Conservation (phyloP, 305 asterid species). For the Fraxinus latifolia region DNA sequence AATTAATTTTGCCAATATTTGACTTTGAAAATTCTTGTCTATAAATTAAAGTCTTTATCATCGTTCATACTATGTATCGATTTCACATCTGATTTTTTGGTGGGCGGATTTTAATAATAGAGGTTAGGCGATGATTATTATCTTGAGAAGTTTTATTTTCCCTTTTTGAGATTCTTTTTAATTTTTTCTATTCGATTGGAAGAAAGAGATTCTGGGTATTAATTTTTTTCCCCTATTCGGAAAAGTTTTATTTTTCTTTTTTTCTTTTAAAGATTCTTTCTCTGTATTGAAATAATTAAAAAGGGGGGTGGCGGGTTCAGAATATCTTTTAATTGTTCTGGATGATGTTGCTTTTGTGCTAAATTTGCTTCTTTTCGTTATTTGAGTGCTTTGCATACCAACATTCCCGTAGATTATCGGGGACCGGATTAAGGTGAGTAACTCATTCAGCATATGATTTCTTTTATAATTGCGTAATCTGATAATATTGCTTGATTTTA, state of each 20-base stretch:
- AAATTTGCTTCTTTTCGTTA: slow-evolving; percentile 31
- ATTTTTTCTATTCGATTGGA: neutral
- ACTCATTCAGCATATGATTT: slow-evolving; percentile 19
- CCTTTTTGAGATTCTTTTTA: neutral
- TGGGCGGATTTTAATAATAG: slow-evolving; percentile 17
- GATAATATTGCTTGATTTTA: slow-evolving; percentile 13
- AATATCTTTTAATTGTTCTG: slow-evolving; percentile 17
- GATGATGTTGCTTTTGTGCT: slow-evolving; percentile 28
- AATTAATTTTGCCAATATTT: slow-evolving; percentile 29
- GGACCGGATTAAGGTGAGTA: slow-evolving; percentile 41
- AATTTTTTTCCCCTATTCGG: neutral
- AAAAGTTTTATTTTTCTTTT: slow-evolving; percentile 18
- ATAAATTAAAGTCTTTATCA: slow-evolving; percentile 22
- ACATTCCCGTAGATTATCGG: slow-evolving; percentile 33
- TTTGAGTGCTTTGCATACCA: slow-evolving; percentile 37
- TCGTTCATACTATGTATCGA: slow-evolving; percentile 11
- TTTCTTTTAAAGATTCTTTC: slow-evolving; percentile 27
- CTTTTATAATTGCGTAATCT: slow-evolving; percentile 1
- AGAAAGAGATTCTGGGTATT: slow-evolving; percentile 11
- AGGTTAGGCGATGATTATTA: slow-evolving; percentile 25
- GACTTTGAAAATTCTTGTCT: slow-evolving; percentile 40
- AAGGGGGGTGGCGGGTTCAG: slow-evolving; percentile 6
- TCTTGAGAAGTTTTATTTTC: slow-evolving; percentile 5
- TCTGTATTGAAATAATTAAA: slow-evolving; percentile 31
- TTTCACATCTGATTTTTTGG: slow-evolving; percentile 26